Conservation (phyloP, 1,139 yeast species). For the Hansenula lynferdii region DNA sequence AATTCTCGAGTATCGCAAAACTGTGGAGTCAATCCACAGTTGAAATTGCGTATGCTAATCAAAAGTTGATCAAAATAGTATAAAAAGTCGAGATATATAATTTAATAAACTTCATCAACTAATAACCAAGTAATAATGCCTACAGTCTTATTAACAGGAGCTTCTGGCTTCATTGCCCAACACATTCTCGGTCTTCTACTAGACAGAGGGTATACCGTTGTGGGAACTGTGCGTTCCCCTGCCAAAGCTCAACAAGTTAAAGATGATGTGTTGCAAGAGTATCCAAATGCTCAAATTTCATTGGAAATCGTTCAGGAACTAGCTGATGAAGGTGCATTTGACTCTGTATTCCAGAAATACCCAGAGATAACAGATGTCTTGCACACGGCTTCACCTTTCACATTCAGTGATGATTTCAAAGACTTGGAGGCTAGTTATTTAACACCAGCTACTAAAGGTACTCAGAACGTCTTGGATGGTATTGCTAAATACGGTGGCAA, state of each 20-base stretch:
- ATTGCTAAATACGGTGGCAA: constrained; percentile 24
- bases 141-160: constrained; percentile 44
- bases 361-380: constrained; percentile 25
- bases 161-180: constrained; percentile 47
- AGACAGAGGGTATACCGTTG: constrained; percentile 41
- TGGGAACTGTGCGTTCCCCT: constrained; percentile 51
- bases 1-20: too few species aligned
- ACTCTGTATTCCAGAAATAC: constrained; percentile 36
- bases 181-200: constrained; percentile 35
- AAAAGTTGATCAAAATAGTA: too few species aligned
- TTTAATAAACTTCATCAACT: too few species aligned
- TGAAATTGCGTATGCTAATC: too few species aligned
- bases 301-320: constrained; percentile 38
- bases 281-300: constrained; percentile 20
- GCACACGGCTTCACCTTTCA: constrained; percentile 52
- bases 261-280: constrained; percentile 28
- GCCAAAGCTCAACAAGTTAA: too few species aligned
- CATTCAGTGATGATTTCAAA: constrained; percentile 23
- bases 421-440: constrained; percentile 16
- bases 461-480: constrained; percentile 34
- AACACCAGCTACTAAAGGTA: constrained; percentile 37
- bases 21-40: too few species aligned
- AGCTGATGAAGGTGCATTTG: constrained; percentile 42
- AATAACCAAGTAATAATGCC: too few species aligned
- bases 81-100: too few species aligned